phyloP scores from a whole-genome alignment of 2,329 filamentous ascomycete species.

The Penicillium sp. region DNA sequence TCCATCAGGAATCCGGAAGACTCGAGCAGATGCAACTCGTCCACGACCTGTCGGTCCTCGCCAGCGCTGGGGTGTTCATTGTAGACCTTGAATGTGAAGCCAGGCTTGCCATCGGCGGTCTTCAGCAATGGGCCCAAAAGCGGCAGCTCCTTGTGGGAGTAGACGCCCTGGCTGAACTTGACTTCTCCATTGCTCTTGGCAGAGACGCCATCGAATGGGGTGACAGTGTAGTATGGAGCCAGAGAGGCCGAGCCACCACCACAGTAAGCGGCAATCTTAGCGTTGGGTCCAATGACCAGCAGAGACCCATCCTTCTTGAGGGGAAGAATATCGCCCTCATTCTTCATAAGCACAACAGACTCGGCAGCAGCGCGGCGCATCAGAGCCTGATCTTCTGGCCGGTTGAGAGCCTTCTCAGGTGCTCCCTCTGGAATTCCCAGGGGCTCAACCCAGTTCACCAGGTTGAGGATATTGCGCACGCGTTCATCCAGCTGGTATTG shows the following conservation, averaged over 20 bases:
- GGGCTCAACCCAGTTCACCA: slow-evolving; percentile 58
- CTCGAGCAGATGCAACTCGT: slow-evolving; percentile 47
- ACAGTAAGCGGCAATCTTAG: slow-evolving; percentile 49
- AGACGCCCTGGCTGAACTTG: slow-evolving; percentile 59
- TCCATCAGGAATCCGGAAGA: slow-evolving; percentile 52
- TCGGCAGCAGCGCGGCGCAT: slow-evolving; percentile 66
- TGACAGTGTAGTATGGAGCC: slow-evolving; percentile 46
- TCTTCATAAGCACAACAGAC: slow-evolving; percentile 71
- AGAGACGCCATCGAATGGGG: slow-evolving; percentile 45
- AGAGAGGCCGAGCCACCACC: slow-evolving; percentile 65
- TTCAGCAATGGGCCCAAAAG: slow-evolving; percentile 55
- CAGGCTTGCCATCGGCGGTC: slow-evolving; percentile 53
- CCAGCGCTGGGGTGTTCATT: slow-evolving; percentile 54
- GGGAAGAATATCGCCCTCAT: slow-evolving; percentile 63
- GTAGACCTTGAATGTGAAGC: slow-evolving; percentile 63
- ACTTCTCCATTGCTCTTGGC: slow-evolving; percentile 38
- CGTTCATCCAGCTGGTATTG: slow-evolving; percentile 57
- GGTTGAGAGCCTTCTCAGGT: slow-evolving; percentile 56
- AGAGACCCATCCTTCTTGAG: slow-evolving; percentile 47
- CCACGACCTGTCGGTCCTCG: slow-evolving; percentile 51
- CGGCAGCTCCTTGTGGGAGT: slow-evolving; percentile 64
- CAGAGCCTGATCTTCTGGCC: slow-evolving; percentile 60
- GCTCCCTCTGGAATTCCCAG: slow-evolving; percentile 56
- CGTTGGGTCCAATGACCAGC: slow-evolving; percentile 56
- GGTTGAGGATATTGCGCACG: slow-evolving; percentile 57